phyloP scores from a whole-genome alignment of 2,329 filamentous ascomycete genomes.

The Calycina marina region DNA sequence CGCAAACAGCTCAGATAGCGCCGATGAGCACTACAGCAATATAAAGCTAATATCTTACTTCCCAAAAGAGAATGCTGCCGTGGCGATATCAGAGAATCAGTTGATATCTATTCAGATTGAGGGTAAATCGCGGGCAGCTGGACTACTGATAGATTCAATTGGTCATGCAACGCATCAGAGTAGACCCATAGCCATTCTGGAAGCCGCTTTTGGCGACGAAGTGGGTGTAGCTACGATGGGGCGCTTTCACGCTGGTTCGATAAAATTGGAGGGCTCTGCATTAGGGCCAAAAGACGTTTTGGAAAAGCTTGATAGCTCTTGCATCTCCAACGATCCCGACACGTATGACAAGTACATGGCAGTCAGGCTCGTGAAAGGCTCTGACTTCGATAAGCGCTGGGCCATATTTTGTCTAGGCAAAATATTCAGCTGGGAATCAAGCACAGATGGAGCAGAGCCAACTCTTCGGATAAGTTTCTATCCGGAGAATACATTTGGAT shows the following conservation, averaged over 20 bases:
- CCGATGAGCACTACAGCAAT: conserved; percentile 1
- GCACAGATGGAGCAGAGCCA: conserved; percentile 6
- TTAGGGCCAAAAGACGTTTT: no score
- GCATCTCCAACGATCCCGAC: no score
- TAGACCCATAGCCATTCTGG: no score
- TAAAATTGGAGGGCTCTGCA: no score
- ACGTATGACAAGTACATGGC: no score
- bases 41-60: conserved; percentile 46
- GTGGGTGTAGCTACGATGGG: conserved; percentile 13
- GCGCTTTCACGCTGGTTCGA: conserved; percentile 15
- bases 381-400: conserved; percentile 48
- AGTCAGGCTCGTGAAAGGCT: no score
- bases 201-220: no score
- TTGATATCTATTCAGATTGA: conserved; percentile 58
- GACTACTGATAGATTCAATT: conserved; percentile 59
- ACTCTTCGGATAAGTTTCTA: conserved; percentile 28
- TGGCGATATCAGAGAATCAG: conserved; percentile 47
- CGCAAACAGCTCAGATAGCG: no score
- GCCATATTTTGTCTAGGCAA: conserved; percentile 37
- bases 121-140: conserved; percentile 40
- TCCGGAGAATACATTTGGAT: conserved; percentile 37
- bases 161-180: conserved; percentile 41
- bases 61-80: conserved; percentile 47
- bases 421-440: conserved; percentile 28
- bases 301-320: no score